Evolutionary conservation across 768 basidiomycete species (phyloP).

Genomic region (Tricholoma furcatifolium): DNA sequence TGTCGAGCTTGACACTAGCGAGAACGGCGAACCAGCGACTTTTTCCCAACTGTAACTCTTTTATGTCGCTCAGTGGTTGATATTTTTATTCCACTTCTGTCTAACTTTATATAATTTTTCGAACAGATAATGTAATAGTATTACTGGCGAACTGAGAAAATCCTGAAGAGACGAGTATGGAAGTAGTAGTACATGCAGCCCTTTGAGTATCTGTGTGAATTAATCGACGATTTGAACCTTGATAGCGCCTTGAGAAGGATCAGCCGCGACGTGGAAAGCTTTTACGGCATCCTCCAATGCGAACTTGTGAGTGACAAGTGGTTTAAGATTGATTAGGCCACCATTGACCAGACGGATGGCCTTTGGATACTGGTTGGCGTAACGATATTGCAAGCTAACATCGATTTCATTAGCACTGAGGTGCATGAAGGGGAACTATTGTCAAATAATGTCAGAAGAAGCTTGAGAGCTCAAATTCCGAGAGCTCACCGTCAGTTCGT

Average conservation of each 20-base stretch:
- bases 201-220: not conserved
- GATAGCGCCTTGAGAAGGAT: conserved; percentile 64
- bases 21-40: conserved; percentile 4
- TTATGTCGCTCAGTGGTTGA: not conserved
- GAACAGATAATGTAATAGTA: conserved; percentile 9
- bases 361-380: conserved; percentile 79
- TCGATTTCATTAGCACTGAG: conserved; percentile 71
- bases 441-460: not conserved
- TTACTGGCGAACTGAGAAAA: not conserved
- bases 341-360: conserved; percentile 82
- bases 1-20: conserved; percentile 14
- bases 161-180: not conserved
- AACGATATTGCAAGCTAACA: conserved; percentile 67
- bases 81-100: not conserved
- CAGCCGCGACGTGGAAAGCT: conserved; percentile 79
- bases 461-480: not conserved
- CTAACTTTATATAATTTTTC: not conserved
- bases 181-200: not conserved
- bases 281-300: conserved; percentile 67
- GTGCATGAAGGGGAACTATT: conserved; percentile 71
- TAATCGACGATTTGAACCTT: conserved; percentile 67
- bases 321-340: conserved; percentile 67
- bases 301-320: conserved; percentile 80
- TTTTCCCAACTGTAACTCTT: not conserved
- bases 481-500: conserved; percentile 50